These are phyloP conservation scores for Graphium sp. DNA, from an alignment of 2,329 filamentous ascomycete genomes.

Conservation along the genomic window DNA sequence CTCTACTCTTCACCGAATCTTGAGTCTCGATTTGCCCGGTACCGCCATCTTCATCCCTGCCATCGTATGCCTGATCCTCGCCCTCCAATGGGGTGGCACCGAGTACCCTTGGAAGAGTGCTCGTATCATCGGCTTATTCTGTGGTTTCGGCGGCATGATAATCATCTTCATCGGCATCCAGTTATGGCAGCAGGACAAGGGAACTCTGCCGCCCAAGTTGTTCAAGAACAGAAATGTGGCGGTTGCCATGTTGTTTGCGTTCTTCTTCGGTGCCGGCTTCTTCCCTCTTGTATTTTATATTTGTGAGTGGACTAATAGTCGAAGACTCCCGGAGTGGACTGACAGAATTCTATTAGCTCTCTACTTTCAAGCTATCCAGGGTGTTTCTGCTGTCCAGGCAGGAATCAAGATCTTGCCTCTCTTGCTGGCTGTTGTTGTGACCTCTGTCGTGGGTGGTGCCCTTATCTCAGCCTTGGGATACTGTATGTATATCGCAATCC, in stretches of 20 bases:
- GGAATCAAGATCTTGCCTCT: slow-evolving; percentile 38
- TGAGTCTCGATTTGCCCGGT: slow-evolving; percentile 30
- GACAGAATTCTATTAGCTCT: no score
- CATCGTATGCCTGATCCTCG: slow-evolving; percentile 34
- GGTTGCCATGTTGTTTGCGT: slow-evolving; percentile 22
- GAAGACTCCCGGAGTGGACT: slow-evolving; percentile 8
- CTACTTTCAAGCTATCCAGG: slow-evolving; percentile 36
- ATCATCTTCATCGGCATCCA: slow-evolving; percentile 29
- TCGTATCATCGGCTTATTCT: slow-evolving; percentile 31
- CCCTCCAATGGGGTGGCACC: slow-evolving; percentile 38
- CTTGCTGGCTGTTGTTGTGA: slow-evolving; percentile 30
- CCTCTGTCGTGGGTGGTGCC: slow-evolving; percentile 24
- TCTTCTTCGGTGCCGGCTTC: slow-evolving; percentile 32
- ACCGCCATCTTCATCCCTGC: slow-evolving; percentile 31
- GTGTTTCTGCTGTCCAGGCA: slow-evolving; percentile 31
- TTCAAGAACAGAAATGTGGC: slow-evolving; percentile 23
- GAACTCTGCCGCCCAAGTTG: slow-evolving; percentile 28
- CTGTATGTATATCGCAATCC: no score
- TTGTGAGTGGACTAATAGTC: slow-evolving; percentile 20
- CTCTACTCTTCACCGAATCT: slow-evolving; percentile 18
- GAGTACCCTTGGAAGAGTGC: slow-evolving; percentile 30
- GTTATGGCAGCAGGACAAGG: slow-evolving; percentile 20
- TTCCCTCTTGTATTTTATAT: slow-evolving; percentile 37
- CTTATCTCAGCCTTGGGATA: slow-evolving; percentile 25
- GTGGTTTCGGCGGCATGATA: slow-evolving; percentile 26